phyloP scores from a whole-genome alignment of 805 yeast genomes.

The Limtongia smithiae region DNA sequence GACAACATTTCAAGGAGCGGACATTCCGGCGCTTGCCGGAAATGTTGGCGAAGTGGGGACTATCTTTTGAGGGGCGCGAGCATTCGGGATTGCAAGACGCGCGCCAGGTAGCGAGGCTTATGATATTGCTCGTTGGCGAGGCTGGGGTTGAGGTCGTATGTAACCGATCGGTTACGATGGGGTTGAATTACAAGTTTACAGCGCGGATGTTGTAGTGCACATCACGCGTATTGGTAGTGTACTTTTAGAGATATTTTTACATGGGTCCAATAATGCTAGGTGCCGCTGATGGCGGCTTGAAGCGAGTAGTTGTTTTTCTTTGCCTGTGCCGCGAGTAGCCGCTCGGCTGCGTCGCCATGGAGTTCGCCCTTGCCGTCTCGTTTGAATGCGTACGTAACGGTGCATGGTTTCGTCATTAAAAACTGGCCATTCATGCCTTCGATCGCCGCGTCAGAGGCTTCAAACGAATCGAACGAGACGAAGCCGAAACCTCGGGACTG shows the following conservation, averaged over 20 bases:
- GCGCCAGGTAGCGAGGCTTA: conserved; percentile 7
- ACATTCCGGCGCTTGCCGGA: conserved; percentile 5
- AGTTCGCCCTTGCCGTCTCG: conserved; percentile 52
- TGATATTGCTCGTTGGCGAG: not conserved
- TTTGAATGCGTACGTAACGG: conserved; percentile 69
- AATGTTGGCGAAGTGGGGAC: conserved; percentile 18
- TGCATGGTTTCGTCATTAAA: conserved; percentile 62
- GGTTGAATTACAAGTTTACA: conserved; percentile 3
- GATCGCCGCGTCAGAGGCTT: conserved; percentile 67
- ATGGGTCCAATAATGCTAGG: too few species aligned
- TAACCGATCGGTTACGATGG: conserved; percentile 14
- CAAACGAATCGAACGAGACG: conserved; percentile 60
- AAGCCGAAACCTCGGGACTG: conserved; percentile 63
- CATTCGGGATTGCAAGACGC: conserved; percentile 21
- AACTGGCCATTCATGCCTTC: conserved; percentile 62
- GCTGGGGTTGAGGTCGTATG: conserved; percentile 1
- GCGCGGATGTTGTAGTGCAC: conserved; percentile 5
- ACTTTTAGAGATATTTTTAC: too few species aligned
- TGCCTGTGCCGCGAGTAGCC: conserved; percentile 65
- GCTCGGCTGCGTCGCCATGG: conserved; percentile 79
- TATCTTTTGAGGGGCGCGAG: conserved; percentile 14
- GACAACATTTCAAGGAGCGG: conserved; percentile 2
- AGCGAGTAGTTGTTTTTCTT: conserved; percentile 38
- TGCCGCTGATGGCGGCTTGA: conserved; percentile 4
- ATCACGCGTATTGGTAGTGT: not conserved